Evolutionary conservation across 2,329 filamentous ascomycete species (phyloP).

Genomic region (Emmonsiellopsis sp.): DNA sequence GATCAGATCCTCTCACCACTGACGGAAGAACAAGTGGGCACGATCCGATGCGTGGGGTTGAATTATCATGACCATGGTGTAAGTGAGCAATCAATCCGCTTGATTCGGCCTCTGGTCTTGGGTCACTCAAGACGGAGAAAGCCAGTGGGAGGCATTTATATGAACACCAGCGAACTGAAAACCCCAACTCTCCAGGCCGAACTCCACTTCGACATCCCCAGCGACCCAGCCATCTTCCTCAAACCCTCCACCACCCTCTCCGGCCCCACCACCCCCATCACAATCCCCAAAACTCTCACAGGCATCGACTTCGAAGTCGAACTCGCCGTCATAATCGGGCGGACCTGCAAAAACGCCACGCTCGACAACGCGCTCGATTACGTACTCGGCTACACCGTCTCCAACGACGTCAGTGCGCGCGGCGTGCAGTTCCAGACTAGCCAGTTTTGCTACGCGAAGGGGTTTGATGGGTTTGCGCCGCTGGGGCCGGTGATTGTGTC

Average conservation of each 20-base stretch:
- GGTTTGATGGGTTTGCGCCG: slow-evolving; percentile 45
- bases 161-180: slow-evolving; percentile 44
- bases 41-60: slow-evolving; percentile 51
- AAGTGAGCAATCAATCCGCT: slow-evolving; percentile 9
- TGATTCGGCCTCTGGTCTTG: not conserved
- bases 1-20: slow-evolving; percentile 44
- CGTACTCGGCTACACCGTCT: slow-evolving; percentile 54
- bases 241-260: slow-evolving; percentile 48
- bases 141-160: slow-evolving; percentile 34
- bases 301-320: slow-evolving; percentile 51
- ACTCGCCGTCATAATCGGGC: slow-evolving; percentile 49
- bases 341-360: slow-evolving; percentile 45
- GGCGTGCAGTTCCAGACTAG: slow-evolving; percentile 46
- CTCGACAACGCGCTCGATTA: slow-evolving; percentile 50
- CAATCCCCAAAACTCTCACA: slow-evolving; percentile 47
- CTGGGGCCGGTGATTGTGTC: slow-evolving; percentile 44
- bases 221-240: slow-evolving; percentile 49
- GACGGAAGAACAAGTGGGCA: slow-evolving; percentile 42
- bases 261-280: slow-evolving; percentile 43
- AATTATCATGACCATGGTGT: slow-evolving; percentile 38
- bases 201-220: slow-evolving; percentile 32
- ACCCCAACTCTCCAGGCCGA: slow-evolving; percentile 22
- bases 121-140: not conserved
- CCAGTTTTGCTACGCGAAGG: slow-evolving; percentile 53
- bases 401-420: slow-evolving; percentile 56